These are phyloP conservation scores for Aristolochia fimbriata DNA, from an alignment of 164 flowering plant genomes.

Conservation along the genomic window DNA sequence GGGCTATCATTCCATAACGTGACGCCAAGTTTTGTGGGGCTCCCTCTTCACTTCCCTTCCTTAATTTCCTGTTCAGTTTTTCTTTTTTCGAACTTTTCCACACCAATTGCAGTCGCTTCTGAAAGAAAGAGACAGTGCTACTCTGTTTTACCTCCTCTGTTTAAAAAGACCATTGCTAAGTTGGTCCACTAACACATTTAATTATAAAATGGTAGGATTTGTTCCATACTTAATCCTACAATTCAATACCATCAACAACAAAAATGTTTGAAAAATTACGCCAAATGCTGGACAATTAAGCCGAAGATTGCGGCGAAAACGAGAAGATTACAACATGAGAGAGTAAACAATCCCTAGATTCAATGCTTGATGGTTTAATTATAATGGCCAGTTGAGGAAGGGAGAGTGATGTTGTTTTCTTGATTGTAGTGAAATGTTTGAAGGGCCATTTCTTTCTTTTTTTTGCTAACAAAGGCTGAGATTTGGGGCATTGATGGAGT, in stretches of 20 bases:
- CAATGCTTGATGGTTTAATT: not conserved
- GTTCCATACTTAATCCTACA: not conserved
- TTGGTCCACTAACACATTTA: not conserved
- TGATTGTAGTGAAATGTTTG: too few species aligned
- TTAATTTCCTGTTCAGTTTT: not conserved
- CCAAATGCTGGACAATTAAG: not conserved
- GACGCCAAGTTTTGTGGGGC: not conserved
- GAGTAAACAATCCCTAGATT: too few species aligned
- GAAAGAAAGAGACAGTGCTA: too few species aligned
- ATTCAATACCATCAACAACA: not conserved
- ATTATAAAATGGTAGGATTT: too few species aligned
- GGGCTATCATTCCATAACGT: not conserved
- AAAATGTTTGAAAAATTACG: not conserved
- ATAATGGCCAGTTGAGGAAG: not conserved
- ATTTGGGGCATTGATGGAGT: constrained; percentile 4
- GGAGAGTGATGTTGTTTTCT: too few species aligned
- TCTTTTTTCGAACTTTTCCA: too few species aligned
- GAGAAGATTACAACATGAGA: not conserved
- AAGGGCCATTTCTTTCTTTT: too few species aligned
- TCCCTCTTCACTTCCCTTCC: not conserved
- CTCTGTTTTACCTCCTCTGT: too few species aligned
- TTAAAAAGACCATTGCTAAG: too few species aligned
- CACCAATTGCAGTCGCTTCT: too few species aligned
- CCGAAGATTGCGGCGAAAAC: not conserved
- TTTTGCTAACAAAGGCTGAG: not conserved